Percentiles rank a stretch among this genome's conserved stretches.
These are phyloP conservation scores for Tulasnella sp. DNA, from an alignment of 768 basidiomycete species.

Conservation along the genomic window DNA sequence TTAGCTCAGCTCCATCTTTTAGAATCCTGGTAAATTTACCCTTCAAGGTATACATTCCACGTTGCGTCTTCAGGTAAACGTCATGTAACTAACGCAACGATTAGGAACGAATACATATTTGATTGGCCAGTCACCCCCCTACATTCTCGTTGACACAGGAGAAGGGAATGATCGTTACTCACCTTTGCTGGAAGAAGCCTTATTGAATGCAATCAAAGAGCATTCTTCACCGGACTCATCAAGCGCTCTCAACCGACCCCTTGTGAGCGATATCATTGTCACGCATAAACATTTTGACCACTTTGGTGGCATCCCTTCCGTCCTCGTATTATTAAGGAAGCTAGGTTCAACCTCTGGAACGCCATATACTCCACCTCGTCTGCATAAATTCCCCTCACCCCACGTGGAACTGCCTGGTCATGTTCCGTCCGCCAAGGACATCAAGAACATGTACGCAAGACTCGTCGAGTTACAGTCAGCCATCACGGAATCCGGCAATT, in stretches of 20 bases:
- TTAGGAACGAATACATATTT: conserved; percentile 86
- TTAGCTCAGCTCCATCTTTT: background rate
- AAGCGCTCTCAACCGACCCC: conserved; percentile 22
- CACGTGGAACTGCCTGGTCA: background rate
- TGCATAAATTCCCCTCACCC: conserved; percentile 54
- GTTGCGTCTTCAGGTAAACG: background rate
- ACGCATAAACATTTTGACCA: conserved; percentile 91
- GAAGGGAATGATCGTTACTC: conserved; percentile 60
- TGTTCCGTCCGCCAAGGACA: conserved; percentile 2
- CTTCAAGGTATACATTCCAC: conserved; percentile 47
- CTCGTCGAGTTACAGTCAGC: conserved; percentile 26
- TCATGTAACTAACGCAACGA: background rate
- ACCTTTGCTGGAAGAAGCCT: conserved; percentile 47
- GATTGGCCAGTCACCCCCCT: conserved; percentile 54
- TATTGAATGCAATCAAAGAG: conserved; percentile 30
- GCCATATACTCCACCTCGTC: conserved; percentile 51
- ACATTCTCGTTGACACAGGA: conserved; percentile 71
- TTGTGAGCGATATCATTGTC: conserved; percentile 79
- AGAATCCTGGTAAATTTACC: conserved; percentile 86
- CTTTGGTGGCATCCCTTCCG: conserved; percentile 55
- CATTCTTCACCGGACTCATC: no score
- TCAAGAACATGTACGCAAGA: conserved; percentile 10
- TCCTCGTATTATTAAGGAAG: conserved; percentile 49
- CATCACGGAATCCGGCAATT: conserved; percentile 32
- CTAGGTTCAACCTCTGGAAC: conserved; percentile 38